Conservation (phyloP, 2,329 filamentous ascomycete genomes). For the Calonectria pseudoreteaudii region DNA sequence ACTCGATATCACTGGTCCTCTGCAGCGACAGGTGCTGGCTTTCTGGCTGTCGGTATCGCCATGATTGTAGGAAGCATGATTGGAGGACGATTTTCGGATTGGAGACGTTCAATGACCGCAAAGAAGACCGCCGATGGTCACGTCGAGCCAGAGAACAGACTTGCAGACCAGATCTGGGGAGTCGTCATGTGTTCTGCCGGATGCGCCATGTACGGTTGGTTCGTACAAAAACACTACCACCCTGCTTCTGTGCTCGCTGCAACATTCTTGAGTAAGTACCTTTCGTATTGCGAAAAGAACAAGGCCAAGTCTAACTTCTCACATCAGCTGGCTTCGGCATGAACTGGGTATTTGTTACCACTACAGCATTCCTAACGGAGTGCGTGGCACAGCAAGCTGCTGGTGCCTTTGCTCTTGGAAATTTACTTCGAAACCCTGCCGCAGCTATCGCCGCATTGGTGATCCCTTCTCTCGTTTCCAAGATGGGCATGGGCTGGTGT, state of each 20-base stretch:
- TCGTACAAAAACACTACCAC: slow-evolving; percentile 35
- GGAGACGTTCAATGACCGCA: neutral
- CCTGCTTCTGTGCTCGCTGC: neutral
- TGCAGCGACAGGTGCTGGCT: neutral
- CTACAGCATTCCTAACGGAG: neutral
- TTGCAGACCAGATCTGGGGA: slow-evolving; percentile 54
- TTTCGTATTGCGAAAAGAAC: no score
- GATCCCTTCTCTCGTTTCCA: neutral
- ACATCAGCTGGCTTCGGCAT: slow-evolving; percentile 2
- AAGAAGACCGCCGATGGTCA: slow-evolving; percentile 6
- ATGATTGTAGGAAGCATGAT: neutral
- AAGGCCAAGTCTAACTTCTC: neutral
- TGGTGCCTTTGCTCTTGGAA: neutral
- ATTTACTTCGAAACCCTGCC: neutral
- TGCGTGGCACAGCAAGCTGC: slow-evolving; percentile 5
- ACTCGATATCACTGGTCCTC: neutral
- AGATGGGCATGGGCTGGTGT: neutral
- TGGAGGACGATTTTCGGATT: neutral
- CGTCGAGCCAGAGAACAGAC: slow-evolving; percentile 51
- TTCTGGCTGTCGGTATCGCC: neutral
- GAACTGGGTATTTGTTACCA: neutral
- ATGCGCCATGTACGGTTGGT: slow-evolving; percentile 56
- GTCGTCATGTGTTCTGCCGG: slow-evolving; percentile 52
- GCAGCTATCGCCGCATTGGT: neutral
- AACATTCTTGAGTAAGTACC: neutral